These are phyloP conservation scores for Monosporascus sp. DNA, from an alignment of 2,329 filamentous ascomycete genomes.

Conservation along the genomic window DNA sequence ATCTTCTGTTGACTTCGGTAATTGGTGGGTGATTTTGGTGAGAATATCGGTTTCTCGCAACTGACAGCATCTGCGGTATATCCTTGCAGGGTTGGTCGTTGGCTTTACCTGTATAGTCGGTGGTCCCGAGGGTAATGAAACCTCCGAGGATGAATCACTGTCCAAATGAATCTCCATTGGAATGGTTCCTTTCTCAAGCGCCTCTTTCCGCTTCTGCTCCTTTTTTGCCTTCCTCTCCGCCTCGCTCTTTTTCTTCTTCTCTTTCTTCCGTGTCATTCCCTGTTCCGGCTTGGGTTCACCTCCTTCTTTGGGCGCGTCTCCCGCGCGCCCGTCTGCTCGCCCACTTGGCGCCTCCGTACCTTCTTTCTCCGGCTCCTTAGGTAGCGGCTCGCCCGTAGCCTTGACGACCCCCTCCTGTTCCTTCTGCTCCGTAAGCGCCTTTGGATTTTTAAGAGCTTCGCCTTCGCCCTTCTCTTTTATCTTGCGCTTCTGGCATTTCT, in stretches of 20 bases:
- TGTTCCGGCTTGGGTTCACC: constrained; percentile 29
- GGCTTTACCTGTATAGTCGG: constrained; percentile 60
- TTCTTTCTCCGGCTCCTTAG: constrained; percentile 36
- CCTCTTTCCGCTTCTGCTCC: constrained; percentile 78
- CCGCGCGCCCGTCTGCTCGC: constrained; percentile 23
- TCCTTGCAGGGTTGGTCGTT: constrained; percentile 84
- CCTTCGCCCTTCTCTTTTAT: constrained; percentile 67
- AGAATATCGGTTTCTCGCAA: constrained; percentile 87
- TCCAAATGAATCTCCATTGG: constrained; percentile 78
- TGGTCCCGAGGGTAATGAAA: constrained; percentile 22
- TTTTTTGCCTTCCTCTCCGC: constrained; percentile 89
- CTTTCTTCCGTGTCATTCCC: constrained; percentile 68
- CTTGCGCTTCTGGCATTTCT: constrained; percentile 58
- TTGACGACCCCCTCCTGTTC: constrained; percentile 40
- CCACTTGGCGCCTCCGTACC: constrained; percentile 18
- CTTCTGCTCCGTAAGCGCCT: constrained; percentile 54
- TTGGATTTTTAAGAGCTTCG: constrained; percentile 64
- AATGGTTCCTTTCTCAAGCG: constrained; percentile 80
- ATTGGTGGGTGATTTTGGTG: constrained; percentile 86
- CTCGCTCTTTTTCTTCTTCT: constrained; percentile 94
- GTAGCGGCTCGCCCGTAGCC: constrained; percentile 33
- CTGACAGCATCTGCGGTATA: constrained; percentile 93
- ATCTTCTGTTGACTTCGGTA: constrained; percentile 64
- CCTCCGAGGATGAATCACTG: constrained; percentile 50
- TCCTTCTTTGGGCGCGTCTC: constrained; percentile 20